phyloP scores from a whole-genome alignment of 768 basidiomycete genomes.

The Xanthoconium stramineum region DNA sequence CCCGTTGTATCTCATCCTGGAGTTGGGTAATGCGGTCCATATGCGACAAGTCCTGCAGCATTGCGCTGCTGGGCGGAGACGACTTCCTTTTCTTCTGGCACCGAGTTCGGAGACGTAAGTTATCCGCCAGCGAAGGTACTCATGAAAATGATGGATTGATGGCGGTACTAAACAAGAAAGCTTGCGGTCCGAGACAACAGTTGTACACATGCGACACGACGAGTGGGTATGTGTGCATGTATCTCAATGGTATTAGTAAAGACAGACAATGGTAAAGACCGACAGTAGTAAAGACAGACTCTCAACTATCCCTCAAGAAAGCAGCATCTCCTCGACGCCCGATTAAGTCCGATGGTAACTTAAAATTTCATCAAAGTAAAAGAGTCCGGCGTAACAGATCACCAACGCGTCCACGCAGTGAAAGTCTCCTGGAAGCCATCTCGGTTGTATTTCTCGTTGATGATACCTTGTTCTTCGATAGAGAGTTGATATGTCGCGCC shows the following conservation, averaged over 20 bases:
- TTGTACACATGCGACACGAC: too few species aligned
- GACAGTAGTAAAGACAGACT: background rate
- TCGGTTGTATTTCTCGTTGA: constrained; percentile 35
- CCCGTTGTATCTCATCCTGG: constrained; percentile 92
- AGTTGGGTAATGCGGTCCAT: constrained; percentile 97
- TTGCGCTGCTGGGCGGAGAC: constrained; percentile 50
- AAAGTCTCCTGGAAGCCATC: constrained; percentile 46
- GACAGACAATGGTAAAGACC: too few species aligned
- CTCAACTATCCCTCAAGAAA: background rate
- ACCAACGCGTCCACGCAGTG: constrained; percentile 34
- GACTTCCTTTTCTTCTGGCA: constrained; percentile 5
- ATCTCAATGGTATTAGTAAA: too few species aligned
- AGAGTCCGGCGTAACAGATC: background rate
- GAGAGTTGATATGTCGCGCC: constrained; percentile 42
- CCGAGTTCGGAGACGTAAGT: constrained; percentile 15
- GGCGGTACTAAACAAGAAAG: too few species aligned
- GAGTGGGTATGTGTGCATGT: background rate
- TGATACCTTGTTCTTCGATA: constrained; percentile 33
- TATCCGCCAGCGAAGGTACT: background rate
- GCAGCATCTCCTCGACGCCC: background rate
- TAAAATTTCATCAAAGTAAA: background rate
- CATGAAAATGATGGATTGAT: constrained; percentile 2
- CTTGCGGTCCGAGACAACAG: too few species aligned
- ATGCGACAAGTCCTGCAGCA: constrained; percentile 89
- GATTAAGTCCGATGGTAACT: background rate